These are phyloP conservation scores for Petasospora fabianii DNA, from an alignment of 1,139 yeast species.

Conservation along the genomic window DNA sequence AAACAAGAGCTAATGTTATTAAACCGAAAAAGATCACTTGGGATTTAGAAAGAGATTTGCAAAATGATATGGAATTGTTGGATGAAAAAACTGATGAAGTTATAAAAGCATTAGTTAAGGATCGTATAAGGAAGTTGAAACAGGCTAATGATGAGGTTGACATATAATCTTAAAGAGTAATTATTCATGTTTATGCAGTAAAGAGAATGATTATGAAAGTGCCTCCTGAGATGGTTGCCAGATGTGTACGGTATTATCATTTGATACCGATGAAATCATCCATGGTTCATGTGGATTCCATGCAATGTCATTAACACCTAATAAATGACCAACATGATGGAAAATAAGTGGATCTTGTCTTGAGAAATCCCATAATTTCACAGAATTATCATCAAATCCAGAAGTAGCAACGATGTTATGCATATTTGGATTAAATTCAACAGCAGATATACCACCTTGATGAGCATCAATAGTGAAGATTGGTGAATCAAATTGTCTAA, in stretches of 20 bases:
- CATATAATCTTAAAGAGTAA: too few relatives aligned
- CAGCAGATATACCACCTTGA: slow-evolving; percentile 56
- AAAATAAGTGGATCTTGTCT: slow-evolving; percentile 47
- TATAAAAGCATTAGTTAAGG: slow-evolving; percentile 38
- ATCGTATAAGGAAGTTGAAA: slow-evolving; percentile 27
- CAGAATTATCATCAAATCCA: slow-evolving; percentile 63
- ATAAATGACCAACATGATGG: slow-evolving; percentile 87
- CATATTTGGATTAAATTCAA: slow-evolving; percentile 74
- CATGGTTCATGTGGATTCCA: slow-evolving; percentile 84
- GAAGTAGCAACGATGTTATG: slow-evolving; percentile 65
- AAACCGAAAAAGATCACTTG: slow-evolving; percentile 34
- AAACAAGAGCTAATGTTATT: slow-evolving; percentile 18
- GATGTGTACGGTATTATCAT: slow-evolving; percentile 83
- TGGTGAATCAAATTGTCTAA: slow-evolving; percentile 42
- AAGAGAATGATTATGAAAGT: background rate
- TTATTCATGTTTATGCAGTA: too few relatives aligned
- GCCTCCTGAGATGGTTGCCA: slow-evolving; percentile 44
- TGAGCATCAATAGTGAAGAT: slow-evolving; percentile 45
- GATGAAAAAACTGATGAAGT: slow-evolving; percentile 38
- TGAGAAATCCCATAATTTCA: slow-evolving; percentile 65
- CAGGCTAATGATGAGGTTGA: background rate
- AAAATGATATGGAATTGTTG: slow-evolving; percentile 34
- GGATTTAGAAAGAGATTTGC: slow-evolving; percentile 40
- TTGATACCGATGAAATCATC: slow-evolving; percentile 80
- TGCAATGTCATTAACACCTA: slow-evolving; percentile 78